Evolutionary conservation across 1,139 yeast genomes (phyloP).

Genomic region (Candida smagusa): DNA sequence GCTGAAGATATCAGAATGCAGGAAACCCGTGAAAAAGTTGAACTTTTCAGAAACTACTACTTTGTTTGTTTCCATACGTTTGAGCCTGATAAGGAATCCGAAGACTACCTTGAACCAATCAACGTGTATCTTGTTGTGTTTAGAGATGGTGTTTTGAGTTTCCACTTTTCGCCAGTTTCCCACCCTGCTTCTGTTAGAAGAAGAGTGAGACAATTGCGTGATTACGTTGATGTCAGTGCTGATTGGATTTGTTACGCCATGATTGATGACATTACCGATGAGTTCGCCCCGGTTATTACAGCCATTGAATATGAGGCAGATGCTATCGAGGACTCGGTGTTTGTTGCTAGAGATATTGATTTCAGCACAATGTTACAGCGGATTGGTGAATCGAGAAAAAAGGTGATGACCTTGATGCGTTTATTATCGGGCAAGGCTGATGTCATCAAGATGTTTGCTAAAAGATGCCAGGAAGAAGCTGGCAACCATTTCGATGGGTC

Average conservation of each 20-base stretch:
- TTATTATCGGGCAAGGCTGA: slow-evolving; percentile 92
- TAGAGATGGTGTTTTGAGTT: slow-evolving; percentile 76
- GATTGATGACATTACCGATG: slow-evolving; percentile 91
- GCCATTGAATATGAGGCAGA: slow-evolving; percentile 89
- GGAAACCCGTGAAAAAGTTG: slow-evolving; percentile 84
- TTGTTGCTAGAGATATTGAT: slow-evolving; percentile 43
- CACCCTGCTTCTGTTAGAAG: slow-evolving; percentile 88
- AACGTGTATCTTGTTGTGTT: slow-evolving; percentile 87
- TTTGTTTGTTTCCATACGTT: slow-evolving; percentile 83
- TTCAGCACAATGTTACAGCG: slow-evolving; percentile 71
- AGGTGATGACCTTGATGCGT: slow-evolving; percentile 90
- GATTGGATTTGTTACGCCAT: slow-evolving; percentile 95
- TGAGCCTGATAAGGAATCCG: slow-evolving; percentile 72
- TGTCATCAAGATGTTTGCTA: slow-evolving; percentile 95
- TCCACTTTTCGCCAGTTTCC: slow-evolving; percentile 78
- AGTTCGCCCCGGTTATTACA: slow-evolving; percentile 86
- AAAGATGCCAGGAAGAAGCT: slow-evolving; percentile 79
- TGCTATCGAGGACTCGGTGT: slow-evolving; percentile 76
- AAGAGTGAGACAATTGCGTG: slow-evolving; percentile 86
- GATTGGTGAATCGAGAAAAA: slow-evolving; percentile 85
- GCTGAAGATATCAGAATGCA: slow-evolving; percentile 85
- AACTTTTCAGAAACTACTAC: slow-evolving; percentile 68
- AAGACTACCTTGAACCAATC: slow-evolving; percentile 81
- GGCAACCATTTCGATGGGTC: slow-evolving; percentile 11
- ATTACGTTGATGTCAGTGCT: slow-evolving; percentile 80